Percentiles rank a stretch among this genome's conserved stretches.
phyloP scores from a whole-genome alignment of 805 yeast species.

The Cyberlindnera mycetangii region DNA sequence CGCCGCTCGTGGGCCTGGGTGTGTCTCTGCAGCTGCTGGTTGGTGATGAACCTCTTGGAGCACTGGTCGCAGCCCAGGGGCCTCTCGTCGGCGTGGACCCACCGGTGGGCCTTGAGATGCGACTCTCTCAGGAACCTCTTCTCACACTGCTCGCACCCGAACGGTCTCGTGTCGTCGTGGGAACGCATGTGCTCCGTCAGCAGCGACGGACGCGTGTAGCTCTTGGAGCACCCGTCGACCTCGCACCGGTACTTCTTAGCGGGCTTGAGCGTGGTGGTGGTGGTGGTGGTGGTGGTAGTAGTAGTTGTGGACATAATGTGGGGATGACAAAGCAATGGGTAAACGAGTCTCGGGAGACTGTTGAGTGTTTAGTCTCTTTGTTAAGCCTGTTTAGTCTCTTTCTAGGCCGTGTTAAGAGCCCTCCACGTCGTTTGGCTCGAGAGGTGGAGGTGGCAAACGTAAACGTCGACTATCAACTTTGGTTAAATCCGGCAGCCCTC shows the following conservation, averaged over 20 bases:
- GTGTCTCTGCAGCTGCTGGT: conserved; percentile 59
- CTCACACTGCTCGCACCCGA: conserved; percentile 55
- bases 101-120: conserved; percentile 72
- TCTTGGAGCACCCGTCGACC: conserved; percentile 46
- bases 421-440: background rate
- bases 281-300: background rate
- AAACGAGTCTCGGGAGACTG: no score
- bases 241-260: conserved; percentile 44
- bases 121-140: conserved; percentile 68
- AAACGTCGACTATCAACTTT: background rate
- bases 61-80: conserved; percentile 57
- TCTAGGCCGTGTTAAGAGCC: background rate
- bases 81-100: conserved; percentile 60
- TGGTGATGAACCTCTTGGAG: conserved; percentile 56
- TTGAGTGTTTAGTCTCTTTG: background rate
- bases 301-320: background rate
- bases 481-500: background rate
- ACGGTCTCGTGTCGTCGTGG: conserved; percentile 78
- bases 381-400: no score
- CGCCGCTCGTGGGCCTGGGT: conserved; percentile 45
- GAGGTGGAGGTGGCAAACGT: background rate
- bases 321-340: background rate
- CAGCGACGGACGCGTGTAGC: conserved; percentile 53
- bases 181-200: conserved; percentile 64
- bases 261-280: background rate